Percentiles rank a stretch among this genome's conserved stretches.
Evolutionary conservation across 371 early-diverging fungal species (phyloP).

Genomic region (Parasitella parasitica): DNA sequence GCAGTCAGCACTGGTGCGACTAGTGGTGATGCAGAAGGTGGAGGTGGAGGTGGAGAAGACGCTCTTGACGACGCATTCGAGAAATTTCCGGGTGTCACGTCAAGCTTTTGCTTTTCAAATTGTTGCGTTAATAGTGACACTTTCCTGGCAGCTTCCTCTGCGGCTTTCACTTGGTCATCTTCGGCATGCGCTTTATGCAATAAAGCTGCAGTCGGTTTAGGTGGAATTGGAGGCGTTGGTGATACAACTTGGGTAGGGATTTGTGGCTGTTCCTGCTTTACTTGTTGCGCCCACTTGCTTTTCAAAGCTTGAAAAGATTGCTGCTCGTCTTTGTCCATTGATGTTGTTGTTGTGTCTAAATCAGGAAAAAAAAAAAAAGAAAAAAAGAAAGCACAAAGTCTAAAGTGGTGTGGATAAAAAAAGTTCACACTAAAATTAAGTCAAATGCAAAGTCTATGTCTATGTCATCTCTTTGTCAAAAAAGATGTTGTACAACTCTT

Average conservation of each 20-base stretch:
- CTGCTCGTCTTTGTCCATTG: slow-evolving; percentile 11
- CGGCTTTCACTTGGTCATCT: neutral
- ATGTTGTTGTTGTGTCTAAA: neutral
- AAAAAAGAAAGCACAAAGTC: neutral
- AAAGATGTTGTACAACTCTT: too few relatives aligned
- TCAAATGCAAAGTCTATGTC: neutral
- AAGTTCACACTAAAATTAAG: neutral
- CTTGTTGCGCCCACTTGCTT: slow-evolving; percentile 25
- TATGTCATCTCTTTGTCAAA: neutral
- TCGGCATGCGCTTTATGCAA: neutral
- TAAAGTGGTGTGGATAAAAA: neutral
- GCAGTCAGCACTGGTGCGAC: neutral
- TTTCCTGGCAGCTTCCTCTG: neutral
- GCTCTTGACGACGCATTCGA: neutral
- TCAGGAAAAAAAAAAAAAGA: neutral
- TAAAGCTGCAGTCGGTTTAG: slow-evolving; percentile 17
- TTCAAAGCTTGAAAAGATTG: slow-evolving; percentile 25
- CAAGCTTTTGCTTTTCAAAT: slow-evolving; percentile 1
- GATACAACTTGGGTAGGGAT: neutral
- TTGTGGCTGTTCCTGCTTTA: neutral
- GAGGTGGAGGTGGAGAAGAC: neutral
- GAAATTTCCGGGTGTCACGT: slow-evolving; percentile 10
- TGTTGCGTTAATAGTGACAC: slow-evolving; percentile 13
- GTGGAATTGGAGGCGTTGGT: slow-evolving; percentile 30
- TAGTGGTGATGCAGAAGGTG: neutral